Evolutionary conservation across 2,329 filamentous ascomycete species (phyloP).

Genomic region (Fusarium sp.): DNA sequence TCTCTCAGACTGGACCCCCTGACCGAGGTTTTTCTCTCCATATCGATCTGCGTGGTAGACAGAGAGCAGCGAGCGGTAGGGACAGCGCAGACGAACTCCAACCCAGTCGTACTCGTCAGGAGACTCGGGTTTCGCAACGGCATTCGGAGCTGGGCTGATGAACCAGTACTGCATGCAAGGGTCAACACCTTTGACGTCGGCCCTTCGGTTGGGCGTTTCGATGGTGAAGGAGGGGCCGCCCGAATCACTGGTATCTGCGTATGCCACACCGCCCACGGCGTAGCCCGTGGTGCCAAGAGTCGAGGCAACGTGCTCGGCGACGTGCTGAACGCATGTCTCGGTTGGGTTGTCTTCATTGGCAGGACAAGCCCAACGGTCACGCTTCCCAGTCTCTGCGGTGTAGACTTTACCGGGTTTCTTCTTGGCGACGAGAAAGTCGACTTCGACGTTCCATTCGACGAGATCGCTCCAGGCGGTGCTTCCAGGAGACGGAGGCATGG

Average conservation of each 20-base stretch:
- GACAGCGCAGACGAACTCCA: constrained; percentile 48
- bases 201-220: neutral
- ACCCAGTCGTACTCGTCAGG: constrained; percentile 48
- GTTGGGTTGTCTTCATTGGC: constrained; percentile 19
- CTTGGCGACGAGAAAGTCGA: constrained; percentile 48
- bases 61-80: constrained; percentile 8
- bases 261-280: constrained; percentile 24
- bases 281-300: neutral
- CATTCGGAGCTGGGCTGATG: constrained; percentile 28
- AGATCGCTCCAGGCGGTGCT: constrained; percentile 1
- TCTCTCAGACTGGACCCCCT: neutral
- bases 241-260: neutral
- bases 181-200: neutral
- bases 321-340: constrained; percentile 20
- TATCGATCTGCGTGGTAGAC: neutral
- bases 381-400: neutral
- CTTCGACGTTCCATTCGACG: constrained; percentile 38
- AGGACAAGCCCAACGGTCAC: constrained; percentile 41
- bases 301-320: constrained; percentile 18
- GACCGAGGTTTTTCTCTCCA: constrained; percentile 2
- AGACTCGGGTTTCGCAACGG: constrained; percentile 18
- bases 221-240: constrained; percentile 6
- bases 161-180: constrained; percentile 26
- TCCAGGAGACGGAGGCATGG: neutral
- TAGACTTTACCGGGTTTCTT: constrained; percentile 16